These are phyloP conservation scores for Neltuma alba DNA, from an alignment of 306 rosid genomes.

Conservation along the genomic window DNA sequence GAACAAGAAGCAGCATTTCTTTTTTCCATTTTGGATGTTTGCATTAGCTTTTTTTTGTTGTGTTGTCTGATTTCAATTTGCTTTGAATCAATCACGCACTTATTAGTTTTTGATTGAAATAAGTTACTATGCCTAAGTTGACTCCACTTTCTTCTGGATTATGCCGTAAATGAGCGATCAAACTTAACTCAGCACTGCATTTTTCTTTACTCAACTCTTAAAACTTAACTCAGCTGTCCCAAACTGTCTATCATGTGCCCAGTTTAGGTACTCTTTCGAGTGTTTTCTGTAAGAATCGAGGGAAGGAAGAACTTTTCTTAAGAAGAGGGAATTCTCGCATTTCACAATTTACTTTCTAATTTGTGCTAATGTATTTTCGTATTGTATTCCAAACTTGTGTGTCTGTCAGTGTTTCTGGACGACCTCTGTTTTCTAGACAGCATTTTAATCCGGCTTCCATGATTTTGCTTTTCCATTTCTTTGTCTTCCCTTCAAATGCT, in stretches of 20 bases:
- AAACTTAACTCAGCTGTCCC: too few relatives aligned
- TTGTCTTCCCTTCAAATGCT: neutral
- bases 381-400: neutral
- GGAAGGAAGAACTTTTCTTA: neutral
- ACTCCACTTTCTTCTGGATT: neutral
- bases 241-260: too few relatives aligned
- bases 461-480: neutral
- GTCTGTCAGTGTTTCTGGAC: neutral
- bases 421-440: neutral
- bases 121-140: neutral
- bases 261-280: neutral
- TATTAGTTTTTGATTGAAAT: neutral
- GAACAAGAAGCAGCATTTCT: neutral
- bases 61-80: neutral
- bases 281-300: neutral
- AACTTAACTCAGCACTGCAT: neutral
- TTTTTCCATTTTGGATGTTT: neutral
- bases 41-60: neutral
- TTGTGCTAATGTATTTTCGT: neutral
- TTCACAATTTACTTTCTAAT: neutral
- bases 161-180: neutral
- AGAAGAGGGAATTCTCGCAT: neutral
- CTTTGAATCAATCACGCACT: neutral
- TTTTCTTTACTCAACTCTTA: neutral
- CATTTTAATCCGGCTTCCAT: neutral